Evolutionary conservation across 306 rosid species (phyloP), one percentile per base, ranked within the genome.

Genomic region (Prosopis cineraria): DNA sequence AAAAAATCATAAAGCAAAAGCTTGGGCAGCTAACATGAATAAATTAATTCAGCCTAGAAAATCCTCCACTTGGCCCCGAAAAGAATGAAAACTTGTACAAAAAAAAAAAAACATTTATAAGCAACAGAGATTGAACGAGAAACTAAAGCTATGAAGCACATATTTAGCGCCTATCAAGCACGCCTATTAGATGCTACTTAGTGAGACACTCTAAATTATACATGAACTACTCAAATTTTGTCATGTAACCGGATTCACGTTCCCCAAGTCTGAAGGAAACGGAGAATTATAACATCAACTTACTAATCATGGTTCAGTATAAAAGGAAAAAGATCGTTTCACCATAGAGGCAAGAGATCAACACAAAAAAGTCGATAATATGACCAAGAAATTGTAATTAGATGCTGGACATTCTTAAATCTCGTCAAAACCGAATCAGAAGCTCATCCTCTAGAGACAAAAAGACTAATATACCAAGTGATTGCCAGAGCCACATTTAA

Each of bases 1-100:
- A 6, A 80, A 53, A 17, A 50, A 22, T 17, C 73, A 50, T 25
- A 70, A 81, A 44, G 9, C n/a, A 73, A 58, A 13, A 27, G 40
- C 53, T 7, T 40, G 44, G 13, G 44, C 44, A 40, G 44, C 2
- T 40, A 40, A 40, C 44, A 40, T 40, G 12, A 40, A 40, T 40
- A 40, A 12, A 40, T 40, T 40, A 40, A 40, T 40, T 10, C 12
- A 7, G 44, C 44, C 12, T 7, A 53, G 45, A 44, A 63, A 71
- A 72, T 4, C 43, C 44, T 31, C 40, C 9, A 5, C 22, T n/a
- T n/a, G n/a, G n/a, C n/a, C n/a, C n/a, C n/a, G n/a, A n/a, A n/a
- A n/a, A n/a, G n/a, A n/a, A n/a, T n/a, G n/a, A n/a, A n/a, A n/a
- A 37, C 37, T 34, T 34, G 37, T 3, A 34, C 5, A 34, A 34